Base-by-base conservation (phyloP, 2,329 filamentous ascomycete genomes). In the Nemania abortiva region DNA sequence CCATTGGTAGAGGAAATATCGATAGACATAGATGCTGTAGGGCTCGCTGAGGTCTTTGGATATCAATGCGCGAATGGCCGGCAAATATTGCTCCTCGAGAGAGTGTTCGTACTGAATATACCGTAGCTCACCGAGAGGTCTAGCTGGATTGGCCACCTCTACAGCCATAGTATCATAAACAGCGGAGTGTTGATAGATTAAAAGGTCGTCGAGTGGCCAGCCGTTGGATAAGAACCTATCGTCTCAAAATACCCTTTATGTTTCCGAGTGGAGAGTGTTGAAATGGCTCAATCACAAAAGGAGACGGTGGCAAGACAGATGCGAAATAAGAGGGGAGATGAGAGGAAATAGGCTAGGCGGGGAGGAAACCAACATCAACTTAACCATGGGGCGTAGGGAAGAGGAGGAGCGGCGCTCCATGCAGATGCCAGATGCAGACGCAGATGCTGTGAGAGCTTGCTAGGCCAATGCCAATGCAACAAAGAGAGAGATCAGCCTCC, bases 11-110 rank as follows among this genome's bases (percentile, higher is more conserved):
- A 99, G 85, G 77, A 99, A 99, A 81, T 99, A 99, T 37, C 96
- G 90, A 81, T 98, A 99, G 67, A 99, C 96, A 83, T 99, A 99
- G 79, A 99, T 98, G 82, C 95, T 98, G 81, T 99, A 99, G 1
- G 96, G 96, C 81, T 99, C 96, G 74, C 95, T 98, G 58, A 99
- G 87, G 79, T 98, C 96, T 77, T 95, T 97, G 53, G 95, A 96
- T 77, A 99, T 99, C 78, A 99, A 84, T 66, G 95, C 91, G 64
- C 95, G 91, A 81, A 99, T 98, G 50, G 94, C 90, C 42, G 94
- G 90, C 50, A 99, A 89, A 79, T 96, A 88, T 79, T 87, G 80
- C 52, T 85, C 81, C 75, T 91, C 89, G 22, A 90, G 82, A 10
- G 80, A 79, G 77, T 91, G 88, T 66, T 89, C 83, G 76, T 91